Base-by-base conservation (phyloP, 768 basidiomycete genomes). In the Leccinum subtestaceum region DNA sequence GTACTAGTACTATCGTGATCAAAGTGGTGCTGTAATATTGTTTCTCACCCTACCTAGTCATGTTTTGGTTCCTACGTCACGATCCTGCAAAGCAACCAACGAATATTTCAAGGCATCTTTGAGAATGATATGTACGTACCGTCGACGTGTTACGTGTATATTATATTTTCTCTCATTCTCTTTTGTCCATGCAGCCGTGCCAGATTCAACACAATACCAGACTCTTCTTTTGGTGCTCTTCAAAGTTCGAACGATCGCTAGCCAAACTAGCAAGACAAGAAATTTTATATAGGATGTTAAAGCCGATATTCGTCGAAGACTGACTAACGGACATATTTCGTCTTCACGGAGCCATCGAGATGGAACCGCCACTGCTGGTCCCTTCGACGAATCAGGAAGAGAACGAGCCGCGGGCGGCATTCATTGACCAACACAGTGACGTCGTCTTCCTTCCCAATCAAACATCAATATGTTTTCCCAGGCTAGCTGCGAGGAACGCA, bases 301-400 rank as follows among this genome's bases (percentile, higher is more conserved):
- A 58, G 76, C 80, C 5, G 86, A 88, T 62, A 74, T 83, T 21
- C 4, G 91, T 95, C 5, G 81, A 88, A 61, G 91, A 95, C 52
- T 84, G 86, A 17, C 76, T 97, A 4, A 78, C 83, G 3, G 77
- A 87, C 2, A 86, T 95, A 15, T 95, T 96, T 72, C 84, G 87
- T 38, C 80, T 95, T 5, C 95, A 95, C 67, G 95, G 95, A 6
- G 95, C 95, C 3, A 84, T 96, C 1, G 86, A 94, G 62, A 87
- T 88, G 74, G 90, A 91, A 64, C 88, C 93, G 1, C 89, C 93
- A 0, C 72, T 95, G 21, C 77, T 97, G 11, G 84, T 93, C 71
- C 95, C 90, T 1, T 78, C 84, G 2, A 78, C 83, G 50, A 81
- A 86, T 31, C 75, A 79, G 4, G 83, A 84, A 15, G 87, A 90